Conservation (phyloP, 2,329 filamentous ascomycete genomes). For the Myriosclerotinia curreyana region DNA sequence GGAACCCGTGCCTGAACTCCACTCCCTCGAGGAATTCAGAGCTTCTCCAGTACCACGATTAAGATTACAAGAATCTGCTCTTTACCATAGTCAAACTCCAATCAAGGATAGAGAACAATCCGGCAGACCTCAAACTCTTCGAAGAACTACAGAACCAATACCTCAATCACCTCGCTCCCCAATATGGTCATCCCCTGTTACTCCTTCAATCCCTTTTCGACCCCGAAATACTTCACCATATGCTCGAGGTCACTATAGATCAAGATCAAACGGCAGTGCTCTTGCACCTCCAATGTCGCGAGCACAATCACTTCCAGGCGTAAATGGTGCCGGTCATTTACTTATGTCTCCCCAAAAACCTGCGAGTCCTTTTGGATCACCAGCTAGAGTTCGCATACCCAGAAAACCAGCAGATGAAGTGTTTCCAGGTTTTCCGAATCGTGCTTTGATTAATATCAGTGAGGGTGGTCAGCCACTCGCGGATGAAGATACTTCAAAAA, state of each 20-base stretch:
- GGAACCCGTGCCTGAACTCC: slow-evolving; percentile 67
- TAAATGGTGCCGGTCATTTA: slow-evolving; percentile 58
- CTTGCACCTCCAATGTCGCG: slow-evolving; percentile 57
- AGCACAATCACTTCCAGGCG: slow-evolving; percentile 62
- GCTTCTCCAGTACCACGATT: slow-evolving; percentile 55
- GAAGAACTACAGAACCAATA: slow-evolving; percentile 58
- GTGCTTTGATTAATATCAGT: slow-evolving; percentile 32
- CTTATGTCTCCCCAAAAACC: slow-evolving; percentile 50
- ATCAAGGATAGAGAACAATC: slow-evolving; percentile 25
- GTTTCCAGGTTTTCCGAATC: slow-evolving; percentile 54
- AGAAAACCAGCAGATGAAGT: slow-evolving; percentile 58
- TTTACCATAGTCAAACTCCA: slow-evolving; percentile 25
- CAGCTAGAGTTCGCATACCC: slow-evolving; percentile 50
- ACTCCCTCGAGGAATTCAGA: slow-evolving; percentile 65
- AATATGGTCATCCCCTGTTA: slow-evolving; percentile 30
- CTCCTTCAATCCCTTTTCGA: slow-evolving; percentile 53
- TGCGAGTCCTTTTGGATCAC: slow-evolving; percentile 54
- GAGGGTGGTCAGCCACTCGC: slow-evolving; percentile 39
- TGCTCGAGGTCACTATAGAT: slow-evolving; percentile 55
- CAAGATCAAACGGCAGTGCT: slow-evolving; percentile 55
- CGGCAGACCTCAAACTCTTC: slow-evolving; percentile 51
- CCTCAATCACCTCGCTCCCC: slow-evolving; percentile 53
- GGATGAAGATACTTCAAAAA: slow-evolving; percentile 44
- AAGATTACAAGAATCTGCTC: slow-evolving; percentile 42
- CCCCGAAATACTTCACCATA: slow-evolving; percentile 62